Base-by-base conservation (phyloP, 257 asterid species). In the Linderniella brevidens region DNA sequence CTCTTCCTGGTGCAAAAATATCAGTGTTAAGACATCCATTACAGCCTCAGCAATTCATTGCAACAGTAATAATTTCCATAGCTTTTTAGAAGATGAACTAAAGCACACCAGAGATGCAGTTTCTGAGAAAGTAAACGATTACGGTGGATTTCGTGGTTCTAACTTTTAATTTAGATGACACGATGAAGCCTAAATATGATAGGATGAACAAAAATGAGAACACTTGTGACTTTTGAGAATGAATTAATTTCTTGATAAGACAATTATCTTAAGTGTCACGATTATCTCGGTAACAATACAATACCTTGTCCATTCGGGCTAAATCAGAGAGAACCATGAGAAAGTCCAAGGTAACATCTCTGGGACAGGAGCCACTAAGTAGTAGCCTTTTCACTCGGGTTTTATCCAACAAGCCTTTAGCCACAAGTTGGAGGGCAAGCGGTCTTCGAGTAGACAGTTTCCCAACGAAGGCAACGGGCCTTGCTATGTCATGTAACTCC, bases 221-320 rank as follows among this genome's bases (percentile, higher is more conserved):
- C n/a, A n/a, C n/a, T n/a, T n/a, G n/a, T 25, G 32, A 25, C 32
- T 25, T 25, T 25, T 25, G 32, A 25, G 3, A 6, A 25, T 25
- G 32, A 25, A 25, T 25, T 25, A 25, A 25, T 25, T 25, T 25
- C 32, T 25, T 25, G 32, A 3, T 25, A 16, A 46, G 9, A 16
- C 11, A 43, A 43, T 8, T 5, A 1, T 4, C 17, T 3, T 20
- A 17, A 46, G 17, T 9, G 1, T 8, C 13, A 15, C 8, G 10
- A 17, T 19, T 9, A 19, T 1, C 14, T 13, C 13, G 38, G 37
- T 4, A 19, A 32, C 43, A 48, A 35, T 35, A 39, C 13, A 46
- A 60, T 67, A 90, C 98, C 96, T 90, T 81, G 68, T 85, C 92
- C 98, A 85, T 85, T 58, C 96, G 92, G 64, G 98, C 98, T 49